phyloP scores from a whole-genome alignment of 1,284 basidiomycete species.

The Cryptococcus amylolentus region DNA sequence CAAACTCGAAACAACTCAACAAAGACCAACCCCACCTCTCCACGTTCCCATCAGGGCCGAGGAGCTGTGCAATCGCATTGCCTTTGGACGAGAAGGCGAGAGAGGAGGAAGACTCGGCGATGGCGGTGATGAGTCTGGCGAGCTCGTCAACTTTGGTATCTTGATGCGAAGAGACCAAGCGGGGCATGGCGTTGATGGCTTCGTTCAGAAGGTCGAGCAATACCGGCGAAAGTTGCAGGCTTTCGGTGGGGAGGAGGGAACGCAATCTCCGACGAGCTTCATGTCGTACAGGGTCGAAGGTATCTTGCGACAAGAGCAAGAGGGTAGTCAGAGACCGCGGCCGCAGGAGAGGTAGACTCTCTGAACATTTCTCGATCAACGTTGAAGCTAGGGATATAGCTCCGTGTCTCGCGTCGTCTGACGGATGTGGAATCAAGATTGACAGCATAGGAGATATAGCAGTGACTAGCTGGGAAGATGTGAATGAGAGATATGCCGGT shows the following conservation, averaged over 20 bases:
- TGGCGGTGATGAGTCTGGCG: constrained; percentile 64
- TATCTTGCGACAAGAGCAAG: constrained; percentile 39
- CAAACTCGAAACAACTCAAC: constrained; percentile 69
- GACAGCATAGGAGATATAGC: constrained; percentile 43
- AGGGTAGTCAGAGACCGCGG: constrained; percentile 58
- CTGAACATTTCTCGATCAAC: constrained; percentile 59
- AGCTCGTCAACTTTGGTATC: constrained; percentile 68
- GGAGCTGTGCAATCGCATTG: constrained; percentile 58
- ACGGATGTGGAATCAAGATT: constrained; percentile 36
- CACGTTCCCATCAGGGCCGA: constrained; percentile 75
- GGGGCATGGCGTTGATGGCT: constrained; percentile 69
- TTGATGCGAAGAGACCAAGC: constrained; percentile 63
- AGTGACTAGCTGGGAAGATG: constrained; percentile 41
- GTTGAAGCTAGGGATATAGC: constrained; percentile 55
- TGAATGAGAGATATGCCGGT: constrained; percentile 47
- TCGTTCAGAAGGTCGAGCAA: constrained; percentile 52
- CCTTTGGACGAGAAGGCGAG: constrained; percentile 30
- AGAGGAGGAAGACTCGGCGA: constrained; percentile 57
- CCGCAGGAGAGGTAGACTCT: constrained; percentile 68
- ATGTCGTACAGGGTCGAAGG: constrained; percentile 64
- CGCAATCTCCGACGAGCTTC: constrained; percentile 56
- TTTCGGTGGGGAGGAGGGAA: constrained; percentile 57
- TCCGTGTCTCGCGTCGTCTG: constrained; percentile 41
- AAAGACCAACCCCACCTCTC: constrained; percentile 85
- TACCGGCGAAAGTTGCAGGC: constrained; percentile 27